These are phyloP conservation scores for Salix dunnii DNA, from an alignment of 345 rosid species.

Conservation along the genomic window DNA sequence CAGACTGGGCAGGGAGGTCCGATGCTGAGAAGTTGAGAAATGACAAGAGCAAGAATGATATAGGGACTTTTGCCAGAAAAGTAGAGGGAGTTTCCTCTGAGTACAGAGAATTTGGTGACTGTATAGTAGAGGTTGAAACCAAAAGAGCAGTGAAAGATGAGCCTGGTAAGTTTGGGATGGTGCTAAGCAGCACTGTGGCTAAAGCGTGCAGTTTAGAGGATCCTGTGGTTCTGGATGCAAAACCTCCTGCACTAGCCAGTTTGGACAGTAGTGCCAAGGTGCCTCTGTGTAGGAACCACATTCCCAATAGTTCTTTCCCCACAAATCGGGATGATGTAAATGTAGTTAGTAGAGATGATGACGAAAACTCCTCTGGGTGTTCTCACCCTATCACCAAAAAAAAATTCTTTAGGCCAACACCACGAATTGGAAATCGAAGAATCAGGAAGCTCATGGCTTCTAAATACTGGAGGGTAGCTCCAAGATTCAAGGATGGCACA, in stretches of 20 bases:
- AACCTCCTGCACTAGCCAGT: conserved; percentile 50
- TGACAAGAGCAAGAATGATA: conserved; percentile 42
- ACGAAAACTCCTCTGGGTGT: conserved; percentile 75
- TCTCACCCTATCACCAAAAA: conserved; percentile 52
- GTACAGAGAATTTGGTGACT: conserved; percentile 28
- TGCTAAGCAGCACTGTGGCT: conserved; percentile 21
- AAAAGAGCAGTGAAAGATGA: conserved; percentile 33
- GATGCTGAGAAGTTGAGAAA: conserved; percentile 35
- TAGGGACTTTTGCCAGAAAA: conserved; percentile 38
- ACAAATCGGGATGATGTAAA: conserved; percentile 49
- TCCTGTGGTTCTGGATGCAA: conserved; percentile 48
- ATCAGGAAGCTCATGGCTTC: conserved; percentile 87
- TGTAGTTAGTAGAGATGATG: conserved; percentile 81
- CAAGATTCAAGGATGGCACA: conserved; percentile 51
- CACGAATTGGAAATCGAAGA: conserved; percentile 78
- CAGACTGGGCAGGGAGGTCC: conserved; percentile 45
- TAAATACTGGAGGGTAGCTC: conserved; percentile 58
- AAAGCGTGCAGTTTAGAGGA: conserved; percentile 39
- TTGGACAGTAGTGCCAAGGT: conserved; percentile 46
- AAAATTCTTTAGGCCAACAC: conserved; percentile 58
- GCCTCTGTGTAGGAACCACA: conserved; percentile 29
- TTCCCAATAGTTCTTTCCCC: conserved; percentile 37
- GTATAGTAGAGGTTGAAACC: conserved; percentile 39
- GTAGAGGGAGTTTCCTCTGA: conserved; percentile 29
- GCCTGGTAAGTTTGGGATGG: conserved; percentile 25